Evolutionary conservation across 345 rosid species (phyloP).

Genomic region (Linum tenue): DNA sequence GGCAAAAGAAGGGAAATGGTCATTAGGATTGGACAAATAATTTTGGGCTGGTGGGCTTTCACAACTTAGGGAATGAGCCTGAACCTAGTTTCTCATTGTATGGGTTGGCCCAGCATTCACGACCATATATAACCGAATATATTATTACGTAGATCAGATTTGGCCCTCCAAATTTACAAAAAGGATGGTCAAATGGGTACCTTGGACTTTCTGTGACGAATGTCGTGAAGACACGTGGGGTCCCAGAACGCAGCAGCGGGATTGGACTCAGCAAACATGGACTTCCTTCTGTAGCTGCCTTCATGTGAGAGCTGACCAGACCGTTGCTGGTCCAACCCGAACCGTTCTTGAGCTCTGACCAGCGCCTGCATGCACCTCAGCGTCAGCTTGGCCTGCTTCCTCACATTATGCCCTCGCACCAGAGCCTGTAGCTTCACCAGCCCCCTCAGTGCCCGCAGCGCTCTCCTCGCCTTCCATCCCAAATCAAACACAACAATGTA

Average conservation of each 20-base stretch:
- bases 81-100: no score
- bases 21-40: no score
- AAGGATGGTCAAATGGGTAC: conserved; percentile 3
- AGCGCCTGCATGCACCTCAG: conserved; percentile 24
- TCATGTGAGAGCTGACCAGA: conserved; percentile 13
- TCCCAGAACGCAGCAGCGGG: conserved; percentile 10
- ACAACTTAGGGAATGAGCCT: no score
- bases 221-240: conserved; percentile 8
- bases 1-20: no score
- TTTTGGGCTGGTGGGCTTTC: no score
- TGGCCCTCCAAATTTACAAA: not conserved
- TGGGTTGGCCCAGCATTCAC: no score
- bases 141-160: no score
- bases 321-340: conserved; percentile 11
- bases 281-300: conserved; percentile 15
- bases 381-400: conserved; percentile 20
- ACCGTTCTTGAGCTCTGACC: conserved; percentile 20
- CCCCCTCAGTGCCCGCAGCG: conserved; percentile 22
- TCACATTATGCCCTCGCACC: conserved; percentile 23
- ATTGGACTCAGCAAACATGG: conserved; percentile 17
- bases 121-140: no score
- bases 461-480: conserved; percentile 22
- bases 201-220: conserved; percentile 12
- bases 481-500: not conserved
- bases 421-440: conserved; percentile 27